Evolutionary conservation across 495 filamentous ascomycete genomes (phyloP).

Genomic region (Cetradonia linearis): DNA sequence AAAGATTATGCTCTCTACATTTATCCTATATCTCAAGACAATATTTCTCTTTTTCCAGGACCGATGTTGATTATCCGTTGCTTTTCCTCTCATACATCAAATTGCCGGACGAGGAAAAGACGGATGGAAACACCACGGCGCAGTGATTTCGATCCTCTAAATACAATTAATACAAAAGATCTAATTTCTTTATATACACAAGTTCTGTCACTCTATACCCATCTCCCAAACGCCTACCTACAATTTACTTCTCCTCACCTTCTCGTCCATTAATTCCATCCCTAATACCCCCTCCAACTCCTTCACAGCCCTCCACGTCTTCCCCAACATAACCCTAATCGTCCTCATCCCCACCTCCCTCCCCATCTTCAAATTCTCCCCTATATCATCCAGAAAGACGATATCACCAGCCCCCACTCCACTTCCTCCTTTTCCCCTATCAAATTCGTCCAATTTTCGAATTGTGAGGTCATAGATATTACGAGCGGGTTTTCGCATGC

Average conservation of each 20-base stretch:
- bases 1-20: background rate
- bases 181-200: background rate
- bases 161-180: background rate
- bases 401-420: constrained; percentile 56
- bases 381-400: constrained; percentile 92
- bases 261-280: constrained; percentile 42
- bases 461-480: constrained; percentile 70
- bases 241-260: constrained; percentile 22
- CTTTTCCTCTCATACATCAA: background rate
- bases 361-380: constrained; percentile 78
- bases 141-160: background rate
- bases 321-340: constrained; percentile 72
- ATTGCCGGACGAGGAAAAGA: background rate
- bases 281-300: constrained; percentile 48
- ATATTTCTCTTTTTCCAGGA: background rate
- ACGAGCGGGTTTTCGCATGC: constrained; percentile 77
- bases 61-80: fast-evolving
- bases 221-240: background rate
- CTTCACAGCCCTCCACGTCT: constrained; percentile 61
- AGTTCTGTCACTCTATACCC: background rate
- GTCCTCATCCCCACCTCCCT: constrained; percentile 68
- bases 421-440: constrained; percentile 41
- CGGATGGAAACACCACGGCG: background rate
- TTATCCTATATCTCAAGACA: background rate
- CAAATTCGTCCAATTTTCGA: constrained; percentile 48